phyloP scores from a whole-genome alignment of 257 asterid genomes.

The Gentiana dahurica region DNA sequence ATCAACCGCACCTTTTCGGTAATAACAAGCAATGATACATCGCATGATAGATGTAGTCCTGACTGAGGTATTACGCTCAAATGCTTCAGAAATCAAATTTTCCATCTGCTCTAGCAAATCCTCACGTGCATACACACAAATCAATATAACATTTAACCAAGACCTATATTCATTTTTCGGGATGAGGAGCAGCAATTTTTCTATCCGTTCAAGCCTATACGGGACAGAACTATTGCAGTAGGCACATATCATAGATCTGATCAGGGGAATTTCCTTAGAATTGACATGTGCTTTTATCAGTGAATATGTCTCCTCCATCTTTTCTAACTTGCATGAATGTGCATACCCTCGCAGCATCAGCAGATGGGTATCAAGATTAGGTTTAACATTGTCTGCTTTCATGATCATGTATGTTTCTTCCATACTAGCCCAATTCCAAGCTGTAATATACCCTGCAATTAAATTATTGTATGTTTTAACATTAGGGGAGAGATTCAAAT shows the following conservation, averaged over 20 bases:
- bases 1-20: conserved; percentile 65
- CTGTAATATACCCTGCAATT: conserved; percentile 72
- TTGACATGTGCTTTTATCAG: conserved; percentile 37
- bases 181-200: conserved; percentile 39
- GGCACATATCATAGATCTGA: conserved; percentile 61
- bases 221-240: conserved; percentile 50
- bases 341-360: conserved; percentile 88
- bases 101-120: conserved; percentile 63
- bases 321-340: conserved; percentile 48
- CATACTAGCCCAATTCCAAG: conserved; percentile 85
- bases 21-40: conserved; percentile 54
- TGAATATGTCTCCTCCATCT: conserved; percentile 70
- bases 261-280: conserved; percentile 26
- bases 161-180: conserved; percentile 54
- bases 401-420: conserved; percentile 49
- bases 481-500: conserved; percentile 39
- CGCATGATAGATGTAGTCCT: conserved; percentile 36
- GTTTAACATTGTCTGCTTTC: conserved; percentile 40
- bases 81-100: conserved; percentile 47
- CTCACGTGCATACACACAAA: conserved; percentile 64
- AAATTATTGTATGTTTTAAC: conserved; percentile 43
- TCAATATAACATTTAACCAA: conserved; percentile 58
- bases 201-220: conserved; percentile 47
- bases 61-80: conserved; percentile 35
- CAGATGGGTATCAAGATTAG: conserved; percentile 36